Conservation (phyloP, 768 basidiomycete species). For the Phanerochaete sordida region DNA sequence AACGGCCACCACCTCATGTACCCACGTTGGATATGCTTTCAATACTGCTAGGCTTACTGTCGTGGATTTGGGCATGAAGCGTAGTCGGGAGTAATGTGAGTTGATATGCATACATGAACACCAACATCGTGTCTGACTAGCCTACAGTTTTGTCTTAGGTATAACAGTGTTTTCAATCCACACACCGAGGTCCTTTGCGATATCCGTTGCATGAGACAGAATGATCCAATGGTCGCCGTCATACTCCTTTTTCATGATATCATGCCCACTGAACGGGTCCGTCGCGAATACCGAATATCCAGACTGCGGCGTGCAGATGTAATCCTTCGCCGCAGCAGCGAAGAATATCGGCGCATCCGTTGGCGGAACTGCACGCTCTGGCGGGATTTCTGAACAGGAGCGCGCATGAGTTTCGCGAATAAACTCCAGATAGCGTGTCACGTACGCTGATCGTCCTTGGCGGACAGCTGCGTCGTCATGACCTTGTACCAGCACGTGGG, state of each 20-base stretch:
- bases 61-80: no score
- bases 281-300: not conserved
- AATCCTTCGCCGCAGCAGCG: not conserved
- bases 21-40: no score
- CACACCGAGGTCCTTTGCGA: not conserved
- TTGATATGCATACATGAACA: no score
- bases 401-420: not conserved
- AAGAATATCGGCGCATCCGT: not conserved
- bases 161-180: conserved; percentile 4
- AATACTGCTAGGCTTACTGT: no score
- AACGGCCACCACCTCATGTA: no score
- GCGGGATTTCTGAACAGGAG: not conserved
- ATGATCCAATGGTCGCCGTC: conserved; percentile 1
- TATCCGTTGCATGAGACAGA: not conserved
- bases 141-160: no score
- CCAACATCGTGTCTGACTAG: no score
- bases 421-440: not conserved
- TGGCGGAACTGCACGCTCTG: not conserved
- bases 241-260: not conserved
- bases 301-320: not conserved
- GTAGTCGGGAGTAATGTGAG: no score
- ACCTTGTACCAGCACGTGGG: conserved; percentile 37
- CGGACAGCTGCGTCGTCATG: conserved; percentile 6
- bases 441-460: not conserved
- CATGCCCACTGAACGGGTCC: not conserved